Evolutionary conservation across 73 alveolate genomes (phyloP).

Genomic region (Paraurostyla sp.): DNA sequence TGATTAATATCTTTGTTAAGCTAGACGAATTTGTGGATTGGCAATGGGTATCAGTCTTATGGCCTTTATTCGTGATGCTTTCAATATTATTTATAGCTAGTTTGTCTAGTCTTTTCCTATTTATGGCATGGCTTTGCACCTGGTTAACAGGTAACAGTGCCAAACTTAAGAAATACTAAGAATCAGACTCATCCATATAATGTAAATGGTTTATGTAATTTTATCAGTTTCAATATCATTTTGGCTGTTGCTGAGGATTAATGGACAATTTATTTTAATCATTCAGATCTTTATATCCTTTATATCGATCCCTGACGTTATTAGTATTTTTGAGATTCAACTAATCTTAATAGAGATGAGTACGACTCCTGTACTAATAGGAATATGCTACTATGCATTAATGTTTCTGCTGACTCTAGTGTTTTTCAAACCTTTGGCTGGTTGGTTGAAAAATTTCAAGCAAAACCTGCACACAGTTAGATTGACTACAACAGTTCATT

Average conservation of each 20-base stretch:
- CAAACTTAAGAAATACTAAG: constrained; percentile 16
- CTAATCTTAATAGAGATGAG: background rate
- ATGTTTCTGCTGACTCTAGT: constrained; percentile 2
- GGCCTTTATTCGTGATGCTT: constrained; percentile 39
- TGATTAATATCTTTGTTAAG: background rate
- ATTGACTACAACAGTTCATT: background rate
- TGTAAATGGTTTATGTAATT: background rate
- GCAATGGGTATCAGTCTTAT: constrained; percentile 49
- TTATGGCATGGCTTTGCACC: constrained; percentile 28
- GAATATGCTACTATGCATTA: constrained; percentile 9
- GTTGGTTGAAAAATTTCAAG: constrained; percentile 23
- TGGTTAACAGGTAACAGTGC: constrained; percentile 18
- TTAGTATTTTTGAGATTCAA: background rate
- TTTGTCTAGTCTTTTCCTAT: constrained; percentile 18
- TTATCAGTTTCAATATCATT: constrained; percentile 21
- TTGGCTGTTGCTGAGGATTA: background rate
- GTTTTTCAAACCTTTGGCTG: constrained; percentile 23
- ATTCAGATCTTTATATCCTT: background rate
- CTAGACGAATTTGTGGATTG: background rate
- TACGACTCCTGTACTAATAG: background rate
- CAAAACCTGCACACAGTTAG: background rate
- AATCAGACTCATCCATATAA: constrained; percentile 2
- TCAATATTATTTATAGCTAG: constrained; percentile 43
- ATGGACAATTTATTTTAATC: background rate
- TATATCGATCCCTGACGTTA: background rate